These are phyloP conservation scores for Lachnellula cervina DNA, from an alignment of 2,329 filamentous ascomycete species.

Conservation along the genomic window DNA sequence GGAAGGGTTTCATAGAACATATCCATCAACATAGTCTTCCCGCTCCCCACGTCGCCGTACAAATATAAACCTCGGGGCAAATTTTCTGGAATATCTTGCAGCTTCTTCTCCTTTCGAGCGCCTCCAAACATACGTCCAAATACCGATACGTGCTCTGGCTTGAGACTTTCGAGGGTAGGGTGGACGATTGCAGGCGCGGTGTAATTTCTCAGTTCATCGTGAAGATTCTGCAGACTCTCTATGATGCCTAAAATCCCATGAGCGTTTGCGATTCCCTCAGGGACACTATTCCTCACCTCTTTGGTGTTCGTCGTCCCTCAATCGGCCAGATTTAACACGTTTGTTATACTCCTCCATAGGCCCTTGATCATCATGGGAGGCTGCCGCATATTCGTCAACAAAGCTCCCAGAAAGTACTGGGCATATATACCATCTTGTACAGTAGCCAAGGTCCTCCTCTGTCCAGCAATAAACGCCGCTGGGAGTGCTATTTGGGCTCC, in stretches of 20 bases:
- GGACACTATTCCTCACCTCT: slow-evolving; percentile 53
- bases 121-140: slow-evolving; percentile 59
- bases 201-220: slow-evolving; percentile 76
- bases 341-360: slow-evolving; percentile 86
- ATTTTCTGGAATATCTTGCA: slow-evolving; percentile 57
- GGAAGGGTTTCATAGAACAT: slow-evolving; percentile 94
- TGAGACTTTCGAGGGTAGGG: slow-evolving; percentile 68
- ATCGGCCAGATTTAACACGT: slow-evolving; percentile 65
- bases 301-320: slow-evolving; percentile 89
- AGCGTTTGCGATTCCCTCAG: background rate
- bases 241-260: slow-evolving; percentile 63
- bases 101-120: slow-evolving; percentile 31
- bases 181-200: slow-evolving; percentile 67
- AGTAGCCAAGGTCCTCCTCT: slow-evolving; percentile 26
- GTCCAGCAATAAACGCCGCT: slow-evolving; percentile 26
- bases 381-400: slow-evolving; percentile 10
- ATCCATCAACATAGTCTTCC: slow-evolving; percentile 99
- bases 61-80: slow-evolving; percentile 89
- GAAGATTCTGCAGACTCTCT: slow-evolving; percentile 79
- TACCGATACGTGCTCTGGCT: slow-evolving; percentile 48
- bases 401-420: no score
- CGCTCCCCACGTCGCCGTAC: slow-evolving; percentile 92
- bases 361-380: slow-evolving; percentile 41
- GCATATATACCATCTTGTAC: slow-evolving; percentile 25
- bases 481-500: slow-evolving; percentile 16